Evolutionary conservation across 257 asterid genomes (phyloP), one percentile per base, ranked within the genome.

Genomic region (Nemophila menziesii): DNA sequence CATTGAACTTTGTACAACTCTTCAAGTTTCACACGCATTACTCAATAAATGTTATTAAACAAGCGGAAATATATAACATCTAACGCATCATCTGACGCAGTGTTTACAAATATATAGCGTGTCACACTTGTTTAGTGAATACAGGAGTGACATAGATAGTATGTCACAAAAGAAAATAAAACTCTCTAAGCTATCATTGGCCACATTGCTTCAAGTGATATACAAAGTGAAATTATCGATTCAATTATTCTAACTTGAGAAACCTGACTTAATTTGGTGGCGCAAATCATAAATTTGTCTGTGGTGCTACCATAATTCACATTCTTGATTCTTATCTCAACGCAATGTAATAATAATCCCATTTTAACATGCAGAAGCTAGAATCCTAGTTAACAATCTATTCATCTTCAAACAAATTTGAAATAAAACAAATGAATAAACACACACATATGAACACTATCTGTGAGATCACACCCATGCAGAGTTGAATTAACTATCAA

Each of bases 381-480:
- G 9, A 29, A 7, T 29, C 36, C 36, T 29, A 29, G 36, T 7
- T 29, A 29, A 10, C 3, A 29, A 13, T 7, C 12, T 29, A 29
- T 7, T 29, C 36, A 5, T 5, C 36, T 7, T 2, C 36, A 2
- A n/a, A 29, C 36, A 29, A 29, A 29, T 13, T 29, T 5, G 36
- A 13, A 29, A 29, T 7, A 13, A 2, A 29, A 29, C 0, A 11
- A 12, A 15, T 5, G 37, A 22, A n/a, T 9, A 20, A 7, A 39
- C 34, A 39, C 39, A 39, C 18, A 16, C 8, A 33, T 21, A 8
- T 14, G 34, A 40, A 49, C 18, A 9, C 12, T 42, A 49, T 13
- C 49, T 21, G 16, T 29, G 49, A 46, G 39, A 36, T 33, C 37
- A 48, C 4, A 14, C 51, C 17, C 56, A 57, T 57, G 56, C 63